Evolutionary conservation across 805 yeast species (phyloP).

Genomic region (Danielia oregonensis): DNA sequence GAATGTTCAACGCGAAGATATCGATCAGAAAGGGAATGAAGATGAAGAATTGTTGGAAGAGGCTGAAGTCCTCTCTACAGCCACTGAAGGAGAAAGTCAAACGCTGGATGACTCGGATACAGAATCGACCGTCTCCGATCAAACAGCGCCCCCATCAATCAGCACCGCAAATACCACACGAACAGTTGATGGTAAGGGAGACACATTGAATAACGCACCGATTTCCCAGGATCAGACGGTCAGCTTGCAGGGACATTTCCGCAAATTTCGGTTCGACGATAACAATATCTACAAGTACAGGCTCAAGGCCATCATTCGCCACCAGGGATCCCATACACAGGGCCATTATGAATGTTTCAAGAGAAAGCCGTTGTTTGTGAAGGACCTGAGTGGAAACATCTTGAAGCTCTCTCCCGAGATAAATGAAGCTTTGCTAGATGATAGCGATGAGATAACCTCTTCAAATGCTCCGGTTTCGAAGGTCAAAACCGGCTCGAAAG

Average conservation of each 20-base stretch:
- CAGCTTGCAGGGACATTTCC: constrained; percentile 32
- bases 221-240: constrained; percentile 36
- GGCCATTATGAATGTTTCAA: constrained; percentile 93
- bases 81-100: constrained; percentile 5
- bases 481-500: constrained; percentile 12
- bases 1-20: constrained; percentile 35
- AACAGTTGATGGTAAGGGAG: constrained; percentile 10
- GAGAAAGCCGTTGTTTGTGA: constrained; percentile 62
- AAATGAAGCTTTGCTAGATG: constrained; percentile 17
- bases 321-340: constrained; percentile 80
- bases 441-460: neutral
- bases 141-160: constrained; percentile 6
- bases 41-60: constrained; percentile 24
- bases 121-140: constrained; percentile 7
- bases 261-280: constrained; percentile 36
- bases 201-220: constrained; percentile 34
- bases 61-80: constrained; percentile 12
- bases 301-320: constrained; percentile 73
- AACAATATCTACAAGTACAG: constrained; percentile 47
- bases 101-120: constrained; percentile 9
- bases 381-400: constrained; percentile 38
- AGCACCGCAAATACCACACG: constrained; percentile 1
- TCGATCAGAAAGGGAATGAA: constrained; percentile 28
- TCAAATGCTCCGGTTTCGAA: constrained; percentile 2
- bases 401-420: constrained; percentile 42